Evolutionary conservation across 179 eudicot species (phyloP).

Genomic region (Heliamphora pulchella): DNA sequence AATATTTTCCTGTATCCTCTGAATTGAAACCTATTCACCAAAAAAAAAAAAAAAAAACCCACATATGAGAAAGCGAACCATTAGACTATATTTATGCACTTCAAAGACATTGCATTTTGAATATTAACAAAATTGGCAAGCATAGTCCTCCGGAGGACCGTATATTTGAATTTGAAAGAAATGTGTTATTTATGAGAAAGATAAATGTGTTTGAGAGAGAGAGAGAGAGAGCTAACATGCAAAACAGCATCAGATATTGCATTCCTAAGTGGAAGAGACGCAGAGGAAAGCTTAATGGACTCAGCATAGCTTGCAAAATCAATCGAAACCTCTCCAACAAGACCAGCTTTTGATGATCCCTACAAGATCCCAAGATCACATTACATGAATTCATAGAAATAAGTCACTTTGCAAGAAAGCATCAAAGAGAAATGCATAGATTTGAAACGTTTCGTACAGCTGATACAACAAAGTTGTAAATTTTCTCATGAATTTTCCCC

Average conservation of each 20-base stretch:
- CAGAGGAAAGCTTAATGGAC: slow-evolving; percentile 48
- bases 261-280: slow-evolving; percentile 73
- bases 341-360: slow-evolving; percentile 69
- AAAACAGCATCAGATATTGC: slow-evolving; percentile 52
- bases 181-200: background rate
- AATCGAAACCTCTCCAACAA: slow-evolving; percentile 80
- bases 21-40: slow-evolving; percentile 63
- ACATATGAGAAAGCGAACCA: slow-evolving; percentile 15
- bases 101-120: background rate
- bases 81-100: slow-evolving; percentile 2
- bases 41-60: slow-evolving; percentile 16
- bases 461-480: slow-evolving; percentile 70
- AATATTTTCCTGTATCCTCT: slow-evolving; percentile 61
- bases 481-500: slow-evolving; percentile 80
- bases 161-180: background rate
- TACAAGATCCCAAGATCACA: slow-evolving; percentile 22
- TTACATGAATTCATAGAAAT: background rate
- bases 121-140: background rate
- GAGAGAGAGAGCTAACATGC: slow-evolving; percentile 51
- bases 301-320: slow-evolving; percentile 68
- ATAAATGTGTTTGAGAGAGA: slow-evolving; percentile 1
- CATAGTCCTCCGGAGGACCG: background rate
- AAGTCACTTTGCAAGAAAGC: slow-evolving; percentile 14
- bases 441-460: slow-evolving; percentile 37
- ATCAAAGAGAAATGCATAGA: slow-evolving; percentile 8